These are phyloP conservation scores for Nitzschia sp. DNA, from an alignment of 108 stramenopile species.

Conservation along the genomic window DNA sequence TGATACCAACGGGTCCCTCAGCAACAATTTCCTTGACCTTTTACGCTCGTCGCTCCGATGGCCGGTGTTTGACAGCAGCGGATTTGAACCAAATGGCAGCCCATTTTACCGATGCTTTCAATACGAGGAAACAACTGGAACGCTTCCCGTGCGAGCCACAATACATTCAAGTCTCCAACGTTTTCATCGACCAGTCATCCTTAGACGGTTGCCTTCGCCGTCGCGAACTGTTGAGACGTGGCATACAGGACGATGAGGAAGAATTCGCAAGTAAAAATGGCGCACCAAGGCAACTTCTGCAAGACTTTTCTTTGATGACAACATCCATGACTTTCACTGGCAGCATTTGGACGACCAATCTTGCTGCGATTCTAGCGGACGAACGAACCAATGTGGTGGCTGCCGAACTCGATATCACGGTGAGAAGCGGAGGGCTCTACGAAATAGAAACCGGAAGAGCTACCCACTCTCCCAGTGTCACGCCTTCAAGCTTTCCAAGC, in stretches of 20 bases:
- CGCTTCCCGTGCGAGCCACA: neutral
- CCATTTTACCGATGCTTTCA: neutral
- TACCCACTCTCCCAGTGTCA: neutral
- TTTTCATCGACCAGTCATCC: neutral
- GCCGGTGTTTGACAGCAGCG: neutral
- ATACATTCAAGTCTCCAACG: neutral
- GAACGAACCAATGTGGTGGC: no score
- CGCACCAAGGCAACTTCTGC: no score
- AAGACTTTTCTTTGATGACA: no score
- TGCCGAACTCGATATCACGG: neutral
- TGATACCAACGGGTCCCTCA: neutral
- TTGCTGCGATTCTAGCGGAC: neutral
- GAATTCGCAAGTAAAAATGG: no score
- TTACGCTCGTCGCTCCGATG: neutral
- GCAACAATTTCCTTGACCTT: neutral
- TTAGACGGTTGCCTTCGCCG: no score
- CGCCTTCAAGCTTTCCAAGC: neutral
- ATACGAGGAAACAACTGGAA: neutral
- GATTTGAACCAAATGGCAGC: neutral
- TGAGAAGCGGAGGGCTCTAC: neutral
- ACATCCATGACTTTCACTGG: no score
- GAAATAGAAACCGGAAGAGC: neutral
- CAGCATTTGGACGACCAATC: no score
- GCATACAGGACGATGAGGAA: no score
- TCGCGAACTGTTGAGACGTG: no score